Evolutionary conservation across 2,329 filamentous ascomycete genomes (phyloP), one percentile per base, ranked within the genome.

Genomic region (Graphium sp.): DNA sequence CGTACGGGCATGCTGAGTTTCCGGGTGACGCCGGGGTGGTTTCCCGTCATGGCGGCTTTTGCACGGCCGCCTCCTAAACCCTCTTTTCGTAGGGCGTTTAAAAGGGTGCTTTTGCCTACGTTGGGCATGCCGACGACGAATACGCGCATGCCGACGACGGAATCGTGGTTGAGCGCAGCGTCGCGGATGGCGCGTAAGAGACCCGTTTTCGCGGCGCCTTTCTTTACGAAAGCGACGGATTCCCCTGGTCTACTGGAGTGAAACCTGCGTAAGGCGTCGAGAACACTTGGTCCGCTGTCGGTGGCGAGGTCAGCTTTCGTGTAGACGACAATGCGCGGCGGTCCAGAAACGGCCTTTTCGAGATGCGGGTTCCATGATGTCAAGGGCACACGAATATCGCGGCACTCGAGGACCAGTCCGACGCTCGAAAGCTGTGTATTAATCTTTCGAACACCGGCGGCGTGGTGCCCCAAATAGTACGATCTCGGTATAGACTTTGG

Each of bases 101-200:
- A 69, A n/a, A 98, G 61, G 2, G 85, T 84, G 26, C 82, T 92
- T 54, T 98, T 98, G 20, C 89, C 89, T 1, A 93, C 82, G 46
- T 98, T 98, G 20, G 89, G 89, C 85, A 98, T 94, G 31, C 89
- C 89, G 10, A 95, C 85, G 1, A 95, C 70, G 49, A 98, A 67
- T 32, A 84, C 69, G 27, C 84, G 71, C 39, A 83, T 66, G n/a
- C 84, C 85, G 6, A 80, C 74, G n/a, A 95, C 55, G 14, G 67
- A 68, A 40, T 72, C 49, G 13, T 49, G 38, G 2, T 35, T 37
- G 11, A 30, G 34, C 12, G 51, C 50, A 12, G 44, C 35, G 22
- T 46, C 39, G 21, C 45, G 47, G 12, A 57, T 43, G 18, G 46
- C 42, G 12, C 36, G 37, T 8, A 70, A 45, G 4, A 71, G 46